Evolutionary conservation across 441 rosid species (phyloP), one percentile per base, ranked within the genome.

Genomic region (Jatropha podagrica): DNA sequence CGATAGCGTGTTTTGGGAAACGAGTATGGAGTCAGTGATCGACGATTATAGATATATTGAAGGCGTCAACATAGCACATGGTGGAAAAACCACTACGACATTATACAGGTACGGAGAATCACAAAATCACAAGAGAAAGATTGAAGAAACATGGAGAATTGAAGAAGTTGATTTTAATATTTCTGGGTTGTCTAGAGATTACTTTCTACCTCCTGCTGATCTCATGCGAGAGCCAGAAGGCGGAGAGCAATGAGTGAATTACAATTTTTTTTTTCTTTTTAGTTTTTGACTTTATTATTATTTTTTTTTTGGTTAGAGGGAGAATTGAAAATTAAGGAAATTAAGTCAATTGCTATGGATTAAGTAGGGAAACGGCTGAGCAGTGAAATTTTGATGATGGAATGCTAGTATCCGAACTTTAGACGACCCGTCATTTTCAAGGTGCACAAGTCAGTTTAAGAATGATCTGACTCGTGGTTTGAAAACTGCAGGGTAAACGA

Each of bases 111-210:
- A 90, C 46, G 99, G 94, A 0, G 89, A 81, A 38, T 80, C 86
- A 0, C 85, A 77, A 46, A 88, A 88, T 23, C 98, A 95, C 70
- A 87, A 86, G 81, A 85, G 95, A 77, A 83, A 75, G 83, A 85
- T 95, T n/a, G 96, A 95, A 65, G 99, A 95, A 83, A 83, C 84
- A 8, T 95, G 99, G 98, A 79, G 79, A 74, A 95, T 95, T 37
- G 99, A 93, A 58, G 98, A 93, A 74, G 94, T 91, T 42, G 99
- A 88, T 78, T 95, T 93, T 78, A 95, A 95, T 58, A 86, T 95
- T 6, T 80, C 90, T 74, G 98, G 98, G 26, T 74, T 93, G 83
- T 89, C 90, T 14, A 80, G 70, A 82, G 98, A 95, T 71, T 87
- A 86, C 73, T 95, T 95, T 73, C 79, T 95, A 69, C 97, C 99